Conservation (phyloP, 768 basidiomycete species). For the Amanita fuliginea region DNA sequence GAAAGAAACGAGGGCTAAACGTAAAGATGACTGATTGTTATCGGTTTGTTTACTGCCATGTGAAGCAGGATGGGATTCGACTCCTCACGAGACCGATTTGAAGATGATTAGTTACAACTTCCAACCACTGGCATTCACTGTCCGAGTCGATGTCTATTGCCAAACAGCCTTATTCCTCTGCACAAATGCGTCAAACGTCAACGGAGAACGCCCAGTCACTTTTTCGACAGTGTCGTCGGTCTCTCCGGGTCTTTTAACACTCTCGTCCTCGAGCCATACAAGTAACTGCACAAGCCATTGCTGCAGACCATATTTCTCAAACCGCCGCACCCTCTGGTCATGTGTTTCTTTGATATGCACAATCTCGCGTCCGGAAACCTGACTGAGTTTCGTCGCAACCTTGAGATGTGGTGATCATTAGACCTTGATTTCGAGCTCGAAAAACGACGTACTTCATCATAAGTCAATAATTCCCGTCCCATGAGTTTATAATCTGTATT, state of each 20-base stretch:
- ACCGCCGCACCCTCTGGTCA: not conserved
- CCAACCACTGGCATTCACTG: too few species aligned
- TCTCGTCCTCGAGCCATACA: not conserved
- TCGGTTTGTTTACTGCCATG: too few species aligned
- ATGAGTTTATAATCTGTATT: not conserved
- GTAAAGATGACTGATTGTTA: too few species aligned
- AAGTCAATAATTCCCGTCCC: not conserved
- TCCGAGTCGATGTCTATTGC: not conserved
- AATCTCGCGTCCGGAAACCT: not conserved
- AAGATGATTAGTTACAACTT: too few species aligned
- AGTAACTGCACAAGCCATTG: not conserved
- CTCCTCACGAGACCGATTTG: too few species aligned
- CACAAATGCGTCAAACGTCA: not conserved
- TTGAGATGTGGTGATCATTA: not conserved
- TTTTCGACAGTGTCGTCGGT: not conserved
- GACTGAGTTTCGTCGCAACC: not conserved
- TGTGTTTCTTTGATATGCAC: not conserved
- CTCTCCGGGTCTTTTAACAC: not conserved
- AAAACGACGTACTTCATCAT: not conserved
- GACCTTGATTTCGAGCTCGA: not conserved
- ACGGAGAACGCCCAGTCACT: not conserved
- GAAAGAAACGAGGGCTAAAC: too few species aligned
- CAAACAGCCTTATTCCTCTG: not conserved
- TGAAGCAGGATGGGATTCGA: too few species aligned
- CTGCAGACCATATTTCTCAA: not conserved